These are phyloP conservation scores for Coprinopsis sp. DNA, from an alignment of 768 basidiomycete species.

Conservation along the genomic window DNA sequence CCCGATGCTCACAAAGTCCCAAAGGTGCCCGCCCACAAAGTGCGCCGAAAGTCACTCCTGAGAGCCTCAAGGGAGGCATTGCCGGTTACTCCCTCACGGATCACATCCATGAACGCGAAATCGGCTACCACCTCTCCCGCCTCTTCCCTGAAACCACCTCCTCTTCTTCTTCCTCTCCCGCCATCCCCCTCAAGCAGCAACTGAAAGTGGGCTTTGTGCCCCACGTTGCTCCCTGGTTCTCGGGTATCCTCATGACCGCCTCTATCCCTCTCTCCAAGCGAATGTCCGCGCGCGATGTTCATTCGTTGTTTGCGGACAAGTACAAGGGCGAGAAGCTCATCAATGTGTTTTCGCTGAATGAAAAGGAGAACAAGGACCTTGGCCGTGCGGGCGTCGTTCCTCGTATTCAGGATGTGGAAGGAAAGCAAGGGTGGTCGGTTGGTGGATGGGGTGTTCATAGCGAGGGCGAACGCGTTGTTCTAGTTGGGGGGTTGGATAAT, in stretches of 20 bases:
- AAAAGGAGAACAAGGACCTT: constrained; percentile 72
- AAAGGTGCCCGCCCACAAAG: constrained; percentile 43
- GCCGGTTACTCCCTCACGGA: constrained; percentile 89
- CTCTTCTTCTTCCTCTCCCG: background rate
- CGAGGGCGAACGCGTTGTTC: constrained; percentile 83
- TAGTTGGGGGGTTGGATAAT: constrained; percentile 96
- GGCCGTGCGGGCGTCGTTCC: constrained; percentile 68
- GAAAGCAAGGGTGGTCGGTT: constrained; percentile 83
- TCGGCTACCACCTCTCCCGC: constrained; percentile 72
- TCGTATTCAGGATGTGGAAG: constrained; percentile 67
- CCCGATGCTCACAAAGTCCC: background rate
- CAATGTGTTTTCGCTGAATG: constrained; percentile 52
- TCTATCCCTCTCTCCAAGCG: constrained; percentile 72
- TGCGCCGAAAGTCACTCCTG: constrained; percentile 76
- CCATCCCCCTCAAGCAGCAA: constrained; percentile 3
- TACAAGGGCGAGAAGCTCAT: constrained; percentile 77
- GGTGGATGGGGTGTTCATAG: constrained; percentile 95
- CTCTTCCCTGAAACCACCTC: constrained; percentile 38
- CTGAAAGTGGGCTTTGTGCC: constrained; percentile 83
- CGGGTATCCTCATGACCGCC: constrained; percentile 86
- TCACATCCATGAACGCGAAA: constrained; percentile 98
- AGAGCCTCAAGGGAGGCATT: constrained; percentile 69
- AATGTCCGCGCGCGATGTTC: constrained; percentile 69
- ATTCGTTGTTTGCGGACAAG: constrained; percentile 67
- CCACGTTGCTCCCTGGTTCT: constrained; percentile 89